phyloP scores from a whole-genome alignment of 108 stramenopile genomes.

The Heterococcus sp. region DNA sequence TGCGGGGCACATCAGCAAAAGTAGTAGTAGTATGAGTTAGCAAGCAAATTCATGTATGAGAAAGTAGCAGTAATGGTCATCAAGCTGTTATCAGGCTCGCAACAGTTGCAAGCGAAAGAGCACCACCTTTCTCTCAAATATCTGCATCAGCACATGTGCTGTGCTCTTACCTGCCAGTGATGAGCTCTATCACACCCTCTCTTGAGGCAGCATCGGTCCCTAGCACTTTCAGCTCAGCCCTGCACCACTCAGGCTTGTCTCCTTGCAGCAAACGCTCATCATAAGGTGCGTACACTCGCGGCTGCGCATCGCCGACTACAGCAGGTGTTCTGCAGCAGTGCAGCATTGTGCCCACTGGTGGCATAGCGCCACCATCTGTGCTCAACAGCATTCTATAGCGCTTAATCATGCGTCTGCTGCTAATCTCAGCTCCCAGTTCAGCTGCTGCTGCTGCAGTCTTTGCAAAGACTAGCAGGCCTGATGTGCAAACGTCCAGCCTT shows the following conservation, averaged over 20 bases:
- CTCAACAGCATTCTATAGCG: slow-evolving; percentile 9
- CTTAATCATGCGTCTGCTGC: slow-evolving; percentile 7
- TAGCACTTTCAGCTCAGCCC: neutral
- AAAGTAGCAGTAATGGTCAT: neutral
- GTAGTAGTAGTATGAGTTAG: neutral
- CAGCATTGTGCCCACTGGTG: neutral
- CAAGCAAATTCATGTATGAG: neutral
- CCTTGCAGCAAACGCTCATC: neutral
- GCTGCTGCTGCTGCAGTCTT: slow-evolving; percentile 7
- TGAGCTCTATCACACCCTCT: neutral
- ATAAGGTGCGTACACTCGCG: slow-evolving; percentile 28
- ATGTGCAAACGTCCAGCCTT: slow-evolving; percentile 39
- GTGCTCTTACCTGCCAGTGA: neutral
- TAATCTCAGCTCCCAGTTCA: slow-evolving; percentile 6
- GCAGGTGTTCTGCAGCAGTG: slow-evolving; percentile 43
- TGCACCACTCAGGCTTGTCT: neutral
- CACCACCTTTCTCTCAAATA: no score
- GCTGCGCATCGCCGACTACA: slow-evolving; percentile 7
- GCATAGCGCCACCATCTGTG: slow-evolving; percentile 5
- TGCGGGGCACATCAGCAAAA: neutral
- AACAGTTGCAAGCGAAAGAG: no score
- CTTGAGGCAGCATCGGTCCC: neutral
- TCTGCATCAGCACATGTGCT: neutral
- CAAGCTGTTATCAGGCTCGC: neutral
- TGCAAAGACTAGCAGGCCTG: slow-evolving; percentile 29